Conservation (phyloP, 192 early-diverging fungal species). For the Mortierella hygrophila region DNA sequence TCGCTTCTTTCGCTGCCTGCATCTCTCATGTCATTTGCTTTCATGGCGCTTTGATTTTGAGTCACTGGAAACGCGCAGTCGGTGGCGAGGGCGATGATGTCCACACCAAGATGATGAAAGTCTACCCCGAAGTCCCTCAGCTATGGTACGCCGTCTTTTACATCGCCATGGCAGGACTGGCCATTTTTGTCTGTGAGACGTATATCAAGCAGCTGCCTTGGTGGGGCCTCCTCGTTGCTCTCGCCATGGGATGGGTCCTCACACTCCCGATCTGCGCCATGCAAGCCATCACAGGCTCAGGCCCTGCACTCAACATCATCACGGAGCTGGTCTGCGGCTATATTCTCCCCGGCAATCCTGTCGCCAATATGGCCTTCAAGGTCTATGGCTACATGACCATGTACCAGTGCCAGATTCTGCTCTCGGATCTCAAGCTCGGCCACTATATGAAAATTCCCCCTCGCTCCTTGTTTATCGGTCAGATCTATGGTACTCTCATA, state of each 20-base stretch:
- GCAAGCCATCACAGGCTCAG: constrained; percentile 63
- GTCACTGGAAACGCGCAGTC: constrained; percentile 2
- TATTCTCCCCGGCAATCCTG: constrained; percentile 66
- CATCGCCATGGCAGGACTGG: constrained; percentile 33
- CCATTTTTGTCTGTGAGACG: constrained; percentile 44
- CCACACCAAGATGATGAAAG: constrained; percentile 54
- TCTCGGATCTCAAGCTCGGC: constrained; percentile 80
- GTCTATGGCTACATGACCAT: constrained; percentile 68
- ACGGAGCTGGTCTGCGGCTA: constrained; percentile 71
- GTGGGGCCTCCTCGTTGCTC: constrained; percentile 59
- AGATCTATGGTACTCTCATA: constrained; percentile 69
- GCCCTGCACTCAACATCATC: constrained; percentile 65
- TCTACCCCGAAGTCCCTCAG: constrained; percentile 63
- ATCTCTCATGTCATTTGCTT: constrained; percentile 71
- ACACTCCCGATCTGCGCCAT: constrained; percentile 69
- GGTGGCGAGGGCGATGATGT: constrained; percentile 33
- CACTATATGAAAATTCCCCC: constrained; percentile 83
- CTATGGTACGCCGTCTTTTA: constrained; percentile 64
- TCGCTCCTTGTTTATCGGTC: constrained; percentile 69
- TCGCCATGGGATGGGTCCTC: constrained; percentile 48
- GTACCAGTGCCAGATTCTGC: constrained; percentile 81
- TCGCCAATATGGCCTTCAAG: constrained; percentile 72
- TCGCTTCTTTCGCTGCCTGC: constrained; percentile 63
- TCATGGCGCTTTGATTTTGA: constrained; percentile 71
- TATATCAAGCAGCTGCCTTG: constrained; percentile 60